Conservation (phyloP, 345 rosid genomes). For the Capsella bursapastoris region DNA sequence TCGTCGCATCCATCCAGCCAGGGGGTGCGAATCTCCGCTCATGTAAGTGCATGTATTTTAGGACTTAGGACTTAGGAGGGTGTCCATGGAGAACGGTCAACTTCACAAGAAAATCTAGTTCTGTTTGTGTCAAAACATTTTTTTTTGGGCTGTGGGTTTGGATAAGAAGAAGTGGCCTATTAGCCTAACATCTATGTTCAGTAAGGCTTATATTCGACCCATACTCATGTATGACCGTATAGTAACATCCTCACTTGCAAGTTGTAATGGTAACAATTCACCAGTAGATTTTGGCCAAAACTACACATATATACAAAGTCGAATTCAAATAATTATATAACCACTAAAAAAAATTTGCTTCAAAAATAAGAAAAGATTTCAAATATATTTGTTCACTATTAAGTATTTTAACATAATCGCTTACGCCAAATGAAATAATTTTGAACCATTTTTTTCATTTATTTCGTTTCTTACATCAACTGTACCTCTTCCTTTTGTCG, state of each 20-base stretch:
- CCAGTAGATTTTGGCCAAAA: not conserved
- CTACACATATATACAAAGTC: not conserved
- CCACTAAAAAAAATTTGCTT: not conserved
- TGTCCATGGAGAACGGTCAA: not conserved
- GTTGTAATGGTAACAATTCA: not conserved
- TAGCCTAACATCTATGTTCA: not conserved
- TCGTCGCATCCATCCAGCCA: not conserved
- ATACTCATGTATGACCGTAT: not conserved
- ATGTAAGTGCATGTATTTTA: not conserved
- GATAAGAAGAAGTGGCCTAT: constrained; percentile 3
- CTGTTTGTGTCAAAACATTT: not conserved
- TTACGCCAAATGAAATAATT: not conserved
- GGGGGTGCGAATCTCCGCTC: not conserved
- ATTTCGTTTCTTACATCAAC: not conserved
- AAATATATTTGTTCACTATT: not conserved
- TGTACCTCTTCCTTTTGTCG: not conserved
- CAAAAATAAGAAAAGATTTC: not conserved
- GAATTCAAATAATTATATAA: not conserved
- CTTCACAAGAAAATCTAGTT: not conserved
- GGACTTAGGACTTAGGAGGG: no score
- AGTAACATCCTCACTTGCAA: not conserved
- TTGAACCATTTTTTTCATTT: not conserved
- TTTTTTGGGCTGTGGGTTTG: not conserved
- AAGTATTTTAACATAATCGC: not conserved
- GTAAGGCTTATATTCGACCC: not conserved